Evolutionary conservation across 257 asterid species (phyloP), one percentile per base, ranked within the genome.

Genomic region (Salvia miltiorrhiza): DNA sequence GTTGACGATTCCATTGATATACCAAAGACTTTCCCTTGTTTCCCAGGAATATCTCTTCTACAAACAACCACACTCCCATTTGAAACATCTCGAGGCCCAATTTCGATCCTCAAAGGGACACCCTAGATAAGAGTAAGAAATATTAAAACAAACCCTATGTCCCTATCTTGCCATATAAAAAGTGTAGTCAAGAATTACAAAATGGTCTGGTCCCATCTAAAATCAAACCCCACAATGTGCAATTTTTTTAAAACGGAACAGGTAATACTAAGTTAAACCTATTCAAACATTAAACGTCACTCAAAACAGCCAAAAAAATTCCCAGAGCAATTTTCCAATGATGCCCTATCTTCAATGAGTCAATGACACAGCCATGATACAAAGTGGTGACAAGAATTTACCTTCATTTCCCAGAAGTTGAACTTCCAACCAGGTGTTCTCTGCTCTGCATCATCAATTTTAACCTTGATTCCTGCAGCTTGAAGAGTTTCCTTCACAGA

Each of bases 331-430:
- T 47, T 65, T 5, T n/a, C 32, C 35, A 71, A 41, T 24, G n/a
- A 65, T 65, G 45, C 58, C 44, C 21, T 65, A 45, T 39, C 61
- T 43, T 67, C 35, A 55, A 30, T 30, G 35, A 30, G 35, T 30
- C 6, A 3, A 3, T 30, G 35, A 30, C 8, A 64, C 9, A 33
- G 13, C 64, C 48, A 64, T 60, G 21, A 59, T 47, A 59, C 32
- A 2, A 45, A 74, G 17, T 19, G 48, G 58, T 39, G 23, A 70
- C 39, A 71, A 41, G 73, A 58, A 64, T 80, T 70, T 41, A 90
- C 98, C 97, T 91, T 94, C 98, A 94, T 94, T 78, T 94, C 99
- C 95, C 96, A 94, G 77, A 89, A 94, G 66, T 94, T 94, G 76
- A 76, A 94, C 80, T 94, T 91, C 98, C 98, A 94, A 30, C 99